Evolutionary conservation across 768 basidiomycete species (phyloP).

Genomic region (Termitomyces sp.): DNA sequence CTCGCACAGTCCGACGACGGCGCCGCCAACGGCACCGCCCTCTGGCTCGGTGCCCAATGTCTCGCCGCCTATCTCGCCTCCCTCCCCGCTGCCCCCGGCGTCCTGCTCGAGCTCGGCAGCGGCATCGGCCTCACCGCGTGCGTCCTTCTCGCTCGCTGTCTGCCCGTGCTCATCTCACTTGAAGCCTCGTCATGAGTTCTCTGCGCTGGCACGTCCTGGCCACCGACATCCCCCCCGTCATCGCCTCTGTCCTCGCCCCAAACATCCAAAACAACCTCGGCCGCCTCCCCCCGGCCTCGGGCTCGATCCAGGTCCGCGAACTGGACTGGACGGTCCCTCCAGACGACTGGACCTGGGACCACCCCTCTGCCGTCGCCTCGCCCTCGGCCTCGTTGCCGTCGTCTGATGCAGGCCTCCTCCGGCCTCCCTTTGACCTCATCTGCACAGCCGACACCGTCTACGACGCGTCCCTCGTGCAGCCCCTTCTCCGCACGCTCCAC

Average conservation of each 20-base stretch:
- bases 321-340: constrained; percentile 67
- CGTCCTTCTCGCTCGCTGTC: constrained; percentile 21
- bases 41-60: constrained; percentile 83
- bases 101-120: constrained; percentile 74
- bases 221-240: constrained; percentile 66
- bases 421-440: constrained; percentile 70
- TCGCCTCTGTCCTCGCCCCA: constrained; percentile 50
- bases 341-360: constrained; percentile 50
- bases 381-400: constrained; percentile 14
- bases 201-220: constrained; percentile 73
- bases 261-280: constrained; percentile 53
- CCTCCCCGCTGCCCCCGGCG: constrained; percentile 23
- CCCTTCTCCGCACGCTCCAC: constrained; percentile 66
- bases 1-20: constrained; percentile 60
- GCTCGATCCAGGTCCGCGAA: constrained; percentile 51
- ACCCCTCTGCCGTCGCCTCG: constrained; percentile 30
- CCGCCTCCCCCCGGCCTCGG: constrained; percentile 26
- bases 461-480: constrained; percentile 49
- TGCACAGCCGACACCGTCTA: constrained; percentile 85
- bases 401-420: constrained; percentile 19
- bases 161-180: background rate
- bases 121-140: constrained; percentile 79
- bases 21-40: constrained; percentile 69
- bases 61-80: constrained; percentile 56
- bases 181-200: constrained; percentile 58